Base-by-base conservation (phyloP, 2,329 filamentous ascomycete species). In the Penicillium sp. region DNA sequence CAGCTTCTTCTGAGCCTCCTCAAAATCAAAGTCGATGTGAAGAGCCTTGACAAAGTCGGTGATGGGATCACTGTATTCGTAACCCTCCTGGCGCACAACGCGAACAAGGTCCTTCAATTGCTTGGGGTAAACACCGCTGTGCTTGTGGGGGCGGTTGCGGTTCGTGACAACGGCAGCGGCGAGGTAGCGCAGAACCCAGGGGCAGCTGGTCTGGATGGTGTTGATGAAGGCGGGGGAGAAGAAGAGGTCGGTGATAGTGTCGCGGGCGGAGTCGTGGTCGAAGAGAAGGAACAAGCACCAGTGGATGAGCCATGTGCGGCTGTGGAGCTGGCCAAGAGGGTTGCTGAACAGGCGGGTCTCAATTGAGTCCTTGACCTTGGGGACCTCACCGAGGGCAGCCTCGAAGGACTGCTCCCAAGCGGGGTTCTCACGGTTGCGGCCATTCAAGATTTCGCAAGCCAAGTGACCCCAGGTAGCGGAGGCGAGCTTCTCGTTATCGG, bases 271-370 rank as follows among this genome's bases (percentile, higher is more conserved):
- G 68, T 97, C 93, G 79, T 90, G 87, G 85, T 99, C 97, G 85
- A 97, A 99, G 79, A 96, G 92, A 57, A 94, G 93, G 85, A 97
- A 99, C 57, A 99, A 86, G 42, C 90, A 87, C 92, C 94, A 99
- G 88, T 99, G 94, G 67, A 96, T 88, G 68, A 99, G 82, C 90
- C 93, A 96, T 53, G 92, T 95, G 71, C 94, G 90, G 82, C 96
- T 93, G 74, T 93, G 88, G 58, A 99, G 87, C 79, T 99, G 94
- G 55, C 89, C 92, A 60, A 96, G 84, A 26, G 93, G 89, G 81
- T 96, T 96, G 83, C 87, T 94, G 83, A 96, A 96, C 58, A 97
- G 86, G 73, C 91, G 90, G 53, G 88, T 90, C 74, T 99, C 94
- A 74, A 99, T 97, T 67, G 81, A 83, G 76, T 96, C 91, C 76